phyloP scores from a whole-genome alignment of 1,139 yeast genomes.

The Sugiyamaella castrensis region DNA sequence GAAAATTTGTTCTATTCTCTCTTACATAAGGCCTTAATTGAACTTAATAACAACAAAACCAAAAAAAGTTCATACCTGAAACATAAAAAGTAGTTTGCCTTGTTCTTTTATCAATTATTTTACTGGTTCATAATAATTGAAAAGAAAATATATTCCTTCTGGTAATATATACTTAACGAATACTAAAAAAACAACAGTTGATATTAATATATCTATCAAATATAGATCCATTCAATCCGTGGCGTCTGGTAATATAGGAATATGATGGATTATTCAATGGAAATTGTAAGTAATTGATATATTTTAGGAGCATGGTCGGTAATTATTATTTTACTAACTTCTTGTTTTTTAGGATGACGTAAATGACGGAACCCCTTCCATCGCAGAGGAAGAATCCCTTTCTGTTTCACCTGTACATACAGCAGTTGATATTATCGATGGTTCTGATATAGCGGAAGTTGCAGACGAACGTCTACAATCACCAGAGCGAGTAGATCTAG shows the following conservation, averaged over 20 bases:
- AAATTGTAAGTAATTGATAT: slow-evolving; percentile 17
- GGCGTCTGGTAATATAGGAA: too few species aligned
- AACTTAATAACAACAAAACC: too few species aligned
- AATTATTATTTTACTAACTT: neutral
- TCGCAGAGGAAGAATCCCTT: slow-evolving; percentile 10
- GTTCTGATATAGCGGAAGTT: neutral
- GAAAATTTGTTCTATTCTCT: too few species aligned
- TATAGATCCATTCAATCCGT: too few species aligned
- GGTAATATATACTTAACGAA: neutral
- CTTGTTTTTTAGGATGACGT: slow-evolving; percentile 1
- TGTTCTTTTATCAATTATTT: neutral
- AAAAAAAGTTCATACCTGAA: too few species aligned
- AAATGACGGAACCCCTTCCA: slow-evolving; percentile 5
- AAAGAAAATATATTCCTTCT: neutral
- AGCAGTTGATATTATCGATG: slow-evolving; percentile 6
- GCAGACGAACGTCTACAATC: neutral
- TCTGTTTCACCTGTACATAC: slow-evolving; percentile 7
- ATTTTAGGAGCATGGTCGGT: neutral
- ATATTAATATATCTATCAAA: too few species aligned
- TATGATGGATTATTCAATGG: slow-evolving; percentile 20
- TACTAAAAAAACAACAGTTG: too few species aligned
- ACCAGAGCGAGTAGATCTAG: slow-evolving; percentile 6
- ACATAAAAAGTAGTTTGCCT: neutral
- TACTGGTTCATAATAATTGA: too few species aligned
- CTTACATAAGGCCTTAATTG: too few species aligned